Conservation (phyloP, 176 grass and related monocot species). For the Saccharum officinarum region DNA sequence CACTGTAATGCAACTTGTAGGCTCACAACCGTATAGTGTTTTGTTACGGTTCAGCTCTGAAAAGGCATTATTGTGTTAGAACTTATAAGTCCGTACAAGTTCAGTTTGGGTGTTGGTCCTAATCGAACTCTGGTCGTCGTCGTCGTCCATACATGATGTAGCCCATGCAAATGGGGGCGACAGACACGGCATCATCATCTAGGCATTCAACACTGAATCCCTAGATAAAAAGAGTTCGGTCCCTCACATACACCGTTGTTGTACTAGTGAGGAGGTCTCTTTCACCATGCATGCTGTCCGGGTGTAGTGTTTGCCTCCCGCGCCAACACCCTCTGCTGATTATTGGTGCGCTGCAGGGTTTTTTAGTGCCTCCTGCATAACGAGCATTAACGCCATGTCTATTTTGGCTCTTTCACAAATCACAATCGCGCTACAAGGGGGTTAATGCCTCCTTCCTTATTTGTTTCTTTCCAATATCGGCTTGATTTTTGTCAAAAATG, state of each 20-base stretch:
- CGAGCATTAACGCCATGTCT: background rate
- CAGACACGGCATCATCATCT: background rate
- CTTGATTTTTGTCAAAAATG: background rate
- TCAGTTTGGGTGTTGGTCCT: background rate
- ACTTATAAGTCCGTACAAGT: background rate
- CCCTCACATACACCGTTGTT: background rate
- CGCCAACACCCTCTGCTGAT: slow-evolving; percentile 4
- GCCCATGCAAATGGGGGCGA: background rate
- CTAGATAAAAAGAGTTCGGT: background rate
- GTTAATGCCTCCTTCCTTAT: background rate
- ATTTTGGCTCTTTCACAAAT: background rate
- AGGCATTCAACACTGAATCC: slow-evolving; percentile 17
- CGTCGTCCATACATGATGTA: background rate
- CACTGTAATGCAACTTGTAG: too few relatives aligned
- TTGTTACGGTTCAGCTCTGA: background rate
- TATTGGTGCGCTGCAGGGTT: background rate
- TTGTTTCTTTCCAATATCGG: background rate
- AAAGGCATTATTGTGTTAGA: background rate
- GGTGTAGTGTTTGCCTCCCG: slow-evolving; percentile 2
- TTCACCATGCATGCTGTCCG: slow-evolving; percentile 17
- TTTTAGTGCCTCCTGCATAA: background rate
- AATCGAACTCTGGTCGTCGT: background rate
- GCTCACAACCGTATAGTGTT: too few relatives aligned
- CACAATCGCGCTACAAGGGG: background rate
- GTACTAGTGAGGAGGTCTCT: background rate